Evolutionary conservation across 116 monocot species (phyloP).

Genomic region (Thalassia testudinum): DNA sequence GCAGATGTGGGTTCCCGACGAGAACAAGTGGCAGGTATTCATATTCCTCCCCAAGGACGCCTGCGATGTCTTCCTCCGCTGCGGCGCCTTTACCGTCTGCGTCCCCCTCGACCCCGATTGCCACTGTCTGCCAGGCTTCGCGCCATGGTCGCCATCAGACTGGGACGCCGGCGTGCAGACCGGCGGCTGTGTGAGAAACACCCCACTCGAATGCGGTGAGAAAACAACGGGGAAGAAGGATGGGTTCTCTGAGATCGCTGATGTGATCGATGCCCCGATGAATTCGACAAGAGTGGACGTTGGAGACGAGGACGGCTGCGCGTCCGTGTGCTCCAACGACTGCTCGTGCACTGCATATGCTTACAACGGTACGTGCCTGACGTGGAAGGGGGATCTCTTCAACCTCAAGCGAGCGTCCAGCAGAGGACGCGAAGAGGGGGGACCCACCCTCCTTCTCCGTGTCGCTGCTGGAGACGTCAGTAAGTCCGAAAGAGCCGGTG

Average conservation of each 20-base stretch:
- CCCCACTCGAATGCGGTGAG: constrained; percentile 5
- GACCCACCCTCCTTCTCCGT: neutral
- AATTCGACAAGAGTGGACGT: neutral
- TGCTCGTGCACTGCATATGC: constrained; percentile 17
- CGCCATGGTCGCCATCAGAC: neutral
- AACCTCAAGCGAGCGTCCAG: constrained; percentile 13
- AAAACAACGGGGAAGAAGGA: neutral
- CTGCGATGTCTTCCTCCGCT: constrained; percentile 5
- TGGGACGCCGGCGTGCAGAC: constrained; percentile 9
- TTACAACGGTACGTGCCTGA: constrained; percentile 1
- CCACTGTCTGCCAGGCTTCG: constrained; percentile 10
- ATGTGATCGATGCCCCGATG: neutral
- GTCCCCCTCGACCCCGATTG: neutral
- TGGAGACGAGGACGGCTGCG: neutral
- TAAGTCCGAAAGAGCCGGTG: neutral
- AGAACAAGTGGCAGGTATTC: neutral
- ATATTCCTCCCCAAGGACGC: neutral
- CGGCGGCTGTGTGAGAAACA: constrained; percentile 5
- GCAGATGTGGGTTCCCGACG: constrained; percentile 4
- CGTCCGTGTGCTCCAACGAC: constrained; percentile 5
- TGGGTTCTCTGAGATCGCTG: constrained; percentile 2
- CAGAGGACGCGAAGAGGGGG: constrained; percentile 1
- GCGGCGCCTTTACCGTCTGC: constrained; percentile 11
- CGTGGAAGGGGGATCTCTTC: constrained; percentile 20
- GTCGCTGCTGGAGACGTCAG: neutral